Conservation (phyloP, 805 yeast genomes). For the Spathaspora boniae region DNA sequence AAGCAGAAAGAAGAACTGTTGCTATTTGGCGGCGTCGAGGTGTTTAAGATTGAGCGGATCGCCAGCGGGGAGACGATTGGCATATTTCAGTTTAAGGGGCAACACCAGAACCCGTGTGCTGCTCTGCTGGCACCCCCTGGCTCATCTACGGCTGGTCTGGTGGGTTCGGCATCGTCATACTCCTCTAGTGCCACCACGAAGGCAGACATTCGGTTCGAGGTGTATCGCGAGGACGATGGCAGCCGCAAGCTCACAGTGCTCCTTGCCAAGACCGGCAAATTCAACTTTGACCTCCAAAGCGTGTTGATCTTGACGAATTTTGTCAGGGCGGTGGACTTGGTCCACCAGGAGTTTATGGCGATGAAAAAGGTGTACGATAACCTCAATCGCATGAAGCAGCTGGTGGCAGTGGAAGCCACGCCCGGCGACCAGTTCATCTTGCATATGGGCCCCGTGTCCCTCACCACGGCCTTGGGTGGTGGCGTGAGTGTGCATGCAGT, state of each 20-base stretch:
- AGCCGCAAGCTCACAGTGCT: slow-evolving; percentile 36
- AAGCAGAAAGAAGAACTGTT: slow-evolving; percentile 42
- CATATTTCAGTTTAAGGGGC: slow-evolving; percentile 24
- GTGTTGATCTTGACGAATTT: slow-evolving; percentile 26
- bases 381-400: background rate
- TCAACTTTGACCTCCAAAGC: slow-evolving; percentile 18
- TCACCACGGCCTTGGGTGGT: slow-evolving; percentile 20
- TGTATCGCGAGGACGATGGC: slow-evolving; percentile 21
- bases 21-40: slow-evolving; percentile 47
- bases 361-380: slow-evolving; percentile 11
- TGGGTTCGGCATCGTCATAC: slow-evolving; percentile 7
- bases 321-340: slow-evolving; percentile 19
- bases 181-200: slow-evolving; percentile 13
- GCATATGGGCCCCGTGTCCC: slow-evolving; percentile 37
- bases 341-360: slow-evolving; percentile 16
- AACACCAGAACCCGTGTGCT: no score
- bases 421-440: slow-evolving; percentile 24
- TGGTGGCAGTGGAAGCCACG: background rate
- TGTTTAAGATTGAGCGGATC: slow-evolving; percentile 22
- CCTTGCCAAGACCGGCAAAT: slow-evolving; percentile 39
- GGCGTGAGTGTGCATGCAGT: slow-evolving; percentile 18
- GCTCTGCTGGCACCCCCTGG: background rate
- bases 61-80: slow-evolving; percentile 15
- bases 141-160: no score
- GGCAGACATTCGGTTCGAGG: slow-evolving; percentile 55